Evolutionary conservation across 2,329 filamentous ascomycete genomes (phyloP).

Genomic region (Scedosporium apiospermum): DNA sequence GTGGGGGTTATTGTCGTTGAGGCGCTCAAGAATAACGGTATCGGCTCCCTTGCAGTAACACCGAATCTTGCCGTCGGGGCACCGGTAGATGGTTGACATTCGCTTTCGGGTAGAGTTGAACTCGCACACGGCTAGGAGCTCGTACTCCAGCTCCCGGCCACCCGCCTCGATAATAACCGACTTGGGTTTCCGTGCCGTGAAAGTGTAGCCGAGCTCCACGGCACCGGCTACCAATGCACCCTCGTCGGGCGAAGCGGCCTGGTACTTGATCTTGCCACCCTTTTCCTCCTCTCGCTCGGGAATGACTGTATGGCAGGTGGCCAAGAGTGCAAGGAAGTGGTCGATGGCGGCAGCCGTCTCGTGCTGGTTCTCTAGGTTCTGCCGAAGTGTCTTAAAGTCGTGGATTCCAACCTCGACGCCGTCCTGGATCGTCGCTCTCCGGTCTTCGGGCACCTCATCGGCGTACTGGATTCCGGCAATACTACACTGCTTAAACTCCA

Average conservation of each 20-base stretch:
- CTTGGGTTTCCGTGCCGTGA: conserved; percentile 80
- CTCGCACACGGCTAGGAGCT: conserved; percentile 92
- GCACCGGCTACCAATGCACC: conserved; percentile 94
- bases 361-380: conserved; percentile 54
- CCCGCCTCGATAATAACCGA: conserved; percentile 75
- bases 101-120: conserved; percentile 88
- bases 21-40: conserved; percentile 89
- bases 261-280: conserved; percentile 81
- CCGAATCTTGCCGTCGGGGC: conserved; percentile 88
- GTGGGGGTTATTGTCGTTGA: conserved; percentile 73
- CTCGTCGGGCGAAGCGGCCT: conserved; percentile 94
- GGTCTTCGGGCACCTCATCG: conserved; percentile 84
- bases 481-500: conserved; percentile 95
- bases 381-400: conserved; percentile 66
- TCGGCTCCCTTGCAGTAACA: conserved; percentile 96
- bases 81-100: conserved; percentile 96
- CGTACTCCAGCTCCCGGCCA: conserved; percentile 69
- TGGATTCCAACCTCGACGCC: conserved; percentile 70
- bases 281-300: conserved; percentile 77
- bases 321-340: conserved; percentile 78
- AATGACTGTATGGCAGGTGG: conserved; percentile 95
- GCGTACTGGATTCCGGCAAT: conserved; percentile 93
- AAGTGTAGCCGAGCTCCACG: conserved; percentile 74
- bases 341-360: conserved; percentile 45
- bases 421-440: conserved; percentile 72